Evolutionary conservation across 2,329 filamentous ascomycete genomes (phyloP).

Genomic region (Penicillium brevicompactum): DNA sequence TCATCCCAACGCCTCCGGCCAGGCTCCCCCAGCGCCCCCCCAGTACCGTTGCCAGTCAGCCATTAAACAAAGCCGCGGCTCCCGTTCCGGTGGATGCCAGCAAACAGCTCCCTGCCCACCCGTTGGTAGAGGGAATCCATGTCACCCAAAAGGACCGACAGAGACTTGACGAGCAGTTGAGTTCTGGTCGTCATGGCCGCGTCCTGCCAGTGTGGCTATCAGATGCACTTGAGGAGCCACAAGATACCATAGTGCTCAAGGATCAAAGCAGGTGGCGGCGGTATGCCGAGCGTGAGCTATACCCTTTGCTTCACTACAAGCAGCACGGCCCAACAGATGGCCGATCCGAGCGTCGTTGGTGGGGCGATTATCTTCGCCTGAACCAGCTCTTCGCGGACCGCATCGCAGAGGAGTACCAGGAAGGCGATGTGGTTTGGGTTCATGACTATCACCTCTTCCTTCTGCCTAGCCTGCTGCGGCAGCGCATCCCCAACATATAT

Average conservation of each 20-base stretch:
- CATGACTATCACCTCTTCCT: conserved; percentile 95
- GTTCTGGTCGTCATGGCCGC: conserved; percentile 71
- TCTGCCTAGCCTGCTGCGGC: conserved; percentile 83
- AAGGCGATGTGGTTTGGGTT: conserved; percentile 87
- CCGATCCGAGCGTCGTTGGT: conserved; percentile 76
- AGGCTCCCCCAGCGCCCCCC: conserved; percentile 34
- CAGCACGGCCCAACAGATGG: conserved; percentile 88
- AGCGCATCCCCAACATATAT: conserved; percentile 84
- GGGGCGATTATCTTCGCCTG: conserved; percentile 91
- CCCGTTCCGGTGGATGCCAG: conserved; percentile 73
- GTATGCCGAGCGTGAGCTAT: conserved; percentile 89
- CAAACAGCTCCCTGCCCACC: conserved; percentile 58
- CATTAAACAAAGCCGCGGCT: conserved; percentile 74
- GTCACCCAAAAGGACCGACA: conserved; percentile 71
- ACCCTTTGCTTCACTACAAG: conserved; percentile 94
- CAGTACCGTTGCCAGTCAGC: conserved; percentile 29
- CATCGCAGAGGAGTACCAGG: conserved; percentile 85
- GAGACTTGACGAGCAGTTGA: conserved; percentile 73
- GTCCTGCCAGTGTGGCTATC: conserved; percentile 88
- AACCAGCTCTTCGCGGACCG: conserved; percentile 90
- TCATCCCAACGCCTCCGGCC: conserved; percentile 28
- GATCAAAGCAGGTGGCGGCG: conserved; percentile 85
- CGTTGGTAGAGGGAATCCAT: conserved; percentile 68
- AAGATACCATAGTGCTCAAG: conserved; percentile 70
- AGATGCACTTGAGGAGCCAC: conserved; percentile 70